Conservation (phyloP, 78 protist species). For the Dictyostelium discoideum region dicty_2.7 NC_007089.4:724501-725000, state of each 20-base stretch:
- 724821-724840: background rate
- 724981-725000: no score
- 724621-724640: background rate
- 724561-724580: background rate
- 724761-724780: background rate
- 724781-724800: background rate
- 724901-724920: background rate
- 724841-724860: background rate
- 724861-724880: background rate
- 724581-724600: no score
- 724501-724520: background rate
- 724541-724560: background rate
- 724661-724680: background rate
- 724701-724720: no score
- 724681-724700: background rate
- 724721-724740: no score
- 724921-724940: background rate
- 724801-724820: background rate
- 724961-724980: no score
- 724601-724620: background rate
- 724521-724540: background rate
- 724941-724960: no score
- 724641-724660: background rate
- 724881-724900: background rate
- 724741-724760: background rate